Evolutionary conservation across 2,329 filamentous ascomycete species (phyloP).

Genomic region (Setomelanomma holmii): DNA sequence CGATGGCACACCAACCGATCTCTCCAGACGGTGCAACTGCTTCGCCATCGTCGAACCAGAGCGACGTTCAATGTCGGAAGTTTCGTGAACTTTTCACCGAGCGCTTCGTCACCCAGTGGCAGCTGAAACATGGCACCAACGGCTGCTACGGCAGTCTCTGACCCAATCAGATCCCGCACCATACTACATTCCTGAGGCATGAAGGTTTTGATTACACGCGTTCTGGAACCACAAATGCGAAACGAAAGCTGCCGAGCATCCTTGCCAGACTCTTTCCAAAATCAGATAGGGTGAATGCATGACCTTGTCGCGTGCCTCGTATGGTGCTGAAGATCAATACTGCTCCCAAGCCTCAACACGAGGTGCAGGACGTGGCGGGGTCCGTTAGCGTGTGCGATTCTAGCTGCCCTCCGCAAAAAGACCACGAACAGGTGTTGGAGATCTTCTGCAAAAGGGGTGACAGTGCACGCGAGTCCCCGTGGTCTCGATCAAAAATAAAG

Average conservation of each 20-base stretch:
- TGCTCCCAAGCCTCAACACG: background rate
- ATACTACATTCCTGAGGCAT: background rate
- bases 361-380: background rate
- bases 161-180: background rate
- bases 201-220: background rate
- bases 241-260: background rate
- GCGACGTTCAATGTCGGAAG: background rate
- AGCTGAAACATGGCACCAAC: background rate
- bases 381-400: background rate
- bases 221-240: background rate
- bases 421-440: background rate
- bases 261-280: background rate
- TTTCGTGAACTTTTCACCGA: background rate
- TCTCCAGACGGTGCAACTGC: too few relatives aligned
- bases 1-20: too few relatives aligned
- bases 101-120: constrained; percentile 1
- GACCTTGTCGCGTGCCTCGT: background rate
- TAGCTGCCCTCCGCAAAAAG: constrained; percentile 4
- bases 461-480: background rate
- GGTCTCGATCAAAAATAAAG: constrained; percentile 6
- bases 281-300: background rate
- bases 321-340: background rate
- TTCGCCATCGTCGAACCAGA: too few relatives aligned
- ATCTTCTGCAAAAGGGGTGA: constrained; percentile 2
- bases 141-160: background rate